Evolutionary conservation across 257 asterid genomes (phyloP).

Genomic region (Solanum virginianum): DNA sequence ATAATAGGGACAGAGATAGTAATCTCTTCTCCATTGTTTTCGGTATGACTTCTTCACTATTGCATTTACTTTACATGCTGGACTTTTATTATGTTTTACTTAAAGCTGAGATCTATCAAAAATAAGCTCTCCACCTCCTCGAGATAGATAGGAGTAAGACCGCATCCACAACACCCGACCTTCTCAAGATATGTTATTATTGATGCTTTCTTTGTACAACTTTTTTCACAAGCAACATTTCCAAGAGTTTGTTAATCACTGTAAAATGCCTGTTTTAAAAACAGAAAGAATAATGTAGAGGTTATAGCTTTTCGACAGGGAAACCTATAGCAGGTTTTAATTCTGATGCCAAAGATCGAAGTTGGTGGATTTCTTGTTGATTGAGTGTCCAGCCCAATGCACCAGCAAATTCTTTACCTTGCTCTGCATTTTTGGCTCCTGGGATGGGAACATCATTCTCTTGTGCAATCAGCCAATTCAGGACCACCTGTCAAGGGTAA

Average conservation of each 20-base stretch:
- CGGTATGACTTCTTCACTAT: not conserved
- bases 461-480: conserved; percentile 83
- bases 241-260: not conserved
- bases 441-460: conserved; percentile 75
- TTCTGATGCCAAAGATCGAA: conserved; percentile 51
- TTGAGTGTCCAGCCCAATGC: conserved; percentile 65
- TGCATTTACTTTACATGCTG: not conserved
- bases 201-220: too few species aligned
- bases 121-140: not conserved
- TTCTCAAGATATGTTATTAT: too few species aligned
- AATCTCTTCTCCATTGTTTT: too few species aligned
- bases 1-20: too few species aligned
- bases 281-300: not conserved
- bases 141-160: not conserved
- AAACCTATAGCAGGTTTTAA: conserved; percentile 54
- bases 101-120: not conserved
- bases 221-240: not conserved
- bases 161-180: too few species aligned
- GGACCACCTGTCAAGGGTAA: conserved; percentile 40
- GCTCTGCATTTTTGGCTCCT: conserved; percentile 69
- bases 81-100: not conserved
- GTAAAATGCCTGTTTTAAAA: too few species aligned
- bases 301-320: conserved; percentile 68
- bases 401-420: conserved; percentile 70
- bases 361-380: conserved; percentile 50